These are phyloP conservation scores for Barnettozyma salicaria DNA, from an alignment of 805 yeast species.

Conservation along the genomic window DNA sequence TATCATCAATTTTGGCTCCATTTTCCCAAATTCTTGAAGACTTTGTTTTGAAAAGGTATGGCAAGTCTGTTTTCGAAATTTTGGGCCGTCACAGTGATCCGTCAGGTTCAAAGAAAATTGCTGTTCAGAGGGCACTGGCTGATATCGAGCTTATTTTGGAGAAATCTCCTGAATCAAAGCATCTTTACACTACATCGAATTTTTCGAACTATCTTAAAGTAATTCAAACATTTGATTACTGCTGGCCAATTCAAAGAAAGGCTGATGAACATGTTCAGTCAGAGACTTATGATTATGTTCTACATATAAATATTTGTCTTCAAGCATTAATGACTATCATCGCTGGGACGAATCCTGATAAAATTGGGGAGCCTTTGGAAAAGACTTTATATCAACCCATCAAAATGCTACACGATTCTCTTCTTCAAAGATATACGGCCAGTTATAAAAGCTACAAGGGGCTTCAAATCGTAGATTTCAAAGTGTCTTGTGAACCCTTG, in stretches of 20 bases:
- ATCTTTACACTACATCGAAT: slow-evolving; percentile 31
- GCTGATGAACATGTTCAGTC: slow-evolving; percentile 63
- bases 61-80: slow-evolving; percentile 22
- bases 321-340: slow-evolving; percentile 39
- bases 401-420: no score
- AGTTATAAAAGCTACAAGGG: no score
- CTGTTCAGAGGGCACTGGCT: slow-evolving; percentile 13
- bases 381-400: slow-evolving; percentile 40
- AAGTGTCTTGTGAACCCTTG: no score
- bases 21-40: slow-evolving; percentile 38
- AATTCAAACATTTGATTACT: slow-evolving; percentile 52
- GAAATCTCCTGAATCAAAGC: slow-evolving; percentile 28
- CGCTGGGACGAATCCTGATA: slow-evolving; percentile 23
- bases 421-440: no score
- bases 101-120: slow-evolving; percentile 10
- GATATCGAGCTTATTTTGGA: slow-evolving; percentile 19
- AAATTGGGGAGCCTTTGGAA: slow-evolving; percentile 1
- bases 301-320: slow-evolving; percentile 44
- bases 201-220: slow-evolving; percentile 38
- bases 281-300: slow-evolving; percentile 45
- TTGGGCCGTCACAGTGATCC: slow-evolving; percentile 8
- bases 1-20: slow-evolving; percentile 41
- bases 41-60: slow-evolving; percentile 28
- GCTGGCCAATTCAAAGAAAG: slow-evolving; percentile 49
- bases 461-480: no score